phyloP scores from a whole-genome alignment of 2,329 filamentous ascomycete genomes.

The Cadophora sp. region DNA sequence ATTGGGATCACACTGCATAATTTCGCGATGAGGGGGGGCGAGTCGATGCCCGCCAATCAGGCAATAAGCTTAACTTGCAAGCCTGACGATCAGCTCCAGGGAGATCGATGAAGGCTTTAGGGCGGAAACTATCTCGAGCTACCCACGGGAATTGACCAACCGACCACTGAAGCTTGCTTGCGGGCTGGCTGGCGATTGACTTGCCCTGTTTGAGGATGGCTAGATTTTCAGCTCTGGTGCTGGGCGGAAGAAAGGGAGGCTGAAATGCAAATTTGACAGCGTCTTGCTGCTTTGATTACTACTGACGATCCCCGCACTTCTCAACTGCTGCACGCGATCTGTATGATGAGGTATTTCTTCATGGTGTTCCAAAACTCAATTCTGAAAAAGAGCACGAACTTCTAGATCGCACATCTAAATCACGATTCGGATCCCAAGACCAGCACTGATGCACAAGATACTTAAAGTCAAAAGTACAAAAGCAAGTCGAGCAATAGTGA shows the following conservation, averaged over 20 bases:
- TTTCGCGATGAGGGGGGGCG: neutral
- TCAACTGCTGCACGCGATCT: too few species aligned
- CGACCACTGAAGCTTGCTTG: neutral
- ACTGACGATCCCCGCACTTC: too few species aligned
- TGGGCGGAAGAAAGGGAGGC: neutral
- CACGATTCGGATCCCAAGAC: too few species aligned
- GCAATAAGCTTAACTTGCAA: neutral
- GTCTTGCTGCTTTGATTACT: neutral
- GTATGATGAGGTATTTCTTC: too few species aligned
- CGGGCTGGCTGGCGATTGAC: too few species aligned
- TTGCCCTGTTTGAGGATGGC: neutral
- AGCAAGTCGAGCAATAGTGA: neutral
- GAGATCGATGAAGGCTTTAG: neutral
- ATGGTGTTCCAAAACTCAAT: too few species aligned
- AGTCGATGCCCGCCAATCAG: neutral
- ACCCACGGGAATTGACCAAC: neutral
- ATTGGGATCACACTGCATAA: conserved; percentile 7
- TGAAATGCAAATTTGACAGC: conserved; percentile 4
- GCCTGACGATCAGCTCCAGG: neutral
- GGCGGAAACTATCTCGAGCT: neutral
- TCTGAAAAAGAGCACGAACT: too few species aligned
- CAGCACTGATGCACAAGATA: too few species aligned
- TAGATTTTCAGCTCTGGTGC: neutral
- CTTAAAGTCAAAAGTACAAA: too few species aligned
- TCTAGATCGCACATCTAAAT: too few species aligned